Conservation (phyloP, 208 protist genomes). For the Porcisia hertigi region DNA sequence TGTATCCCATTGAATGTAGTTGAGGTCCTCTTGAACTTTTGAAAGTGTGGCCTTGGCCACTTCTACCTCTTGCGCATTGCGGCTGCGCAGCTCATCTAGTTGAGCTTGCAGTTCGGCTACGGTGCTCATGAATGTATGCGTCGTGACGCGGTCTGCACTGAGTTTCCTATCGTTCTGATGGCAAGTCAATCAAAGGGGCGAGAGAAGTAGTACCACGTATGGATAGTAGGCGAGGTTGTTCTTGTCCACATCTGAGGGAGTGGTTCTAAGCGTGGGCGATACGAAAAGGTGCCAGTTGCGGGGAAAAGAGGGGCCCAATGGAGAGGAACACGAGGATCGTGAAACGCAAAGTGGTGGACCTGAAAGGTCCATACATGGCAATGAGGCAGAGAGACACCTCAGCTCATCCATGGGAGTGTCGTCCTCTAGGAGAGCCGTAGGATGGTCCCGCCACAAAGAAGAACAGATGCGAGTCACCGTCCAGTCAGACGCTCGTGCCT, state of each 20-base stretch:
- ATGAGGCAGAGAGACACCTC: background rate
- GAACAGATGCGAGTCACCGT: background rate
- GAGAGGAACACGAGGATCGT: background rate
- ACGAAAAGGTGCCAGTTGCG: background rate
- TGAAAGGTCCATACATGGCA: background rate
- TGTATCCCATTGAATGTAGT: conserved; percentile 33
- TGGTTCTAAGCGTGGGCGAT: background rate
- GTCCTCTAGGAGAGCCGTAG: background rate
- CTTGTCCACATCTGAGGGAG: background rate
- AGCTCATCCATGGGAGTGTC: background rate
- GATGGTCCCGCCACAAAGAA: background rate
- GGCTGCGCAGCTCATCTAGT: conserved; percentile 32
- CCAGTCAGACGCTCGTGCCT: background rate
- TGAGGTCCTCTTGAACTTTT: conserved; percentile 46
- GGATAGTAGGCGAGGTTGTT: too few species aligned
- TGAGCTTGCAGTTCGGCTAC: conserved; percentile 41
- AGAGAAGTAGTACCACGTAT: too few species aligned
- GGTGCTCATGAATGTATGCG: conserved; percentile 23
- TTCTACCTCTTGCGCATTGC: conserved; percentile 37
- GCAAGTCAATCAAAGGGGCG: background rate
- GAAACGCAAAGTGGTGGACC: background rate
- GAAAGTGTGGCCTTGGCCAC: conserved; percentile 31
- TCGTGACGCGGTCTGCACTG: background rate
- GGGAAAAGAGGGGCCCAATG: background rate
- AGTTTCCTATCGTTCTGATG: background rate